phyloP scores from a whole-genome alignment of 1,139 yeast species.

The Petasospora fabianii region DNA sequence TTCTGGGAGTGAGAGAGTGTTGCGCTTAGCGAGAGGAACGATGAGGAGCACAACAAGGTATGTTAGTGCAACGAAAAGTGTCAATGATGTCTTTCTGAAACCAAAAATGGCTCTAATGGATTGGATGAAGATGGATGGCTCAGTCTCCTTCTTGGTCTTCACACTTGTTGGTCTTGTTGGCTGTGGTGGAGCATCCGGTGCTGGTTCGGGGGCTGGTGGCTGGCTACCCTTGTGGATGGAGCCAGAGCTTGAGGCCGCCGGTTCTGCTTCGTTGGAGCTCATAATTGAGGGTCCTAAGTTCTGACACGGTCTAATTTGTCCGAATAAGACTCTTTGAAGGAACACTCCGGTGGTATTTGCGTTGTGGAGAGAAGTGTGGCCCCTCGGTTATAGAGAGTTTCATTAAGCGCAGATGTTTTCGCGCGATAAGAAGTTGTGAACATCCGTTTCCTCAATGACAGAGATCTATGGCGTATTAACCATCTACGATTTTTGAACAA shows the following conservation, averaged over 20 bases:
- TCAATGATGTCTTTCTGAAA: conserved; percentile 57
- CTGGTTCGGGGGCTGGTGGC: conserved; percentile 1
- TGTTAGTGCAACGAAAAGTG: conserved; percentile 45
- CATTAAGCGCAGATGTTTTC: background rate
- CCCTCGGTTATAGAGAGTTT: background rate
- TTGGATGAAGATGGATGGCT: conserved; percentile 15
- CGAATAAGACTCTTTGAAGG: too few species aligned
- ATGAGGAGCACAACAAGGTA: conserved; percentile 35
- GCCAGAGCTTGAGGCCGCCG: conserved; percentile 8
- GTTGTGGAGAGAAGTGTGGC: too few species aligned
- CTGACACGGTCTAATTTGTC: too few species aligned
- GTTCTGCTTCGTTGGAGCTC: background rate
- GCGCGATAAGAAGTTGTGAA: background rate
- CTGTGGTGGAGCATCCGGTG: background rate
- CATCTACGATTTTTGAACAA: too few species aligned
- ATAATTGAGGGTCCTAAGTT: too few species aligned
- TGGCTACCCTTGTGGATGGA: conserved; percentile 10
- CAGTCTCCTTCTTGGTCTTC: background rate
- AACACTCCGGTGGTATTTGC: too few species aligned
- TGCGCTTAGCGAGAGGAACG: conserved; percentile 31
- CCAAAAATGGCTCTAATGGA: conserved; percentile 37
- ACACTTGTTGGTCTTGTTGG: conserved; percentile 1
- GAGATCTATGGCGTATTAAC: too few species aligned
- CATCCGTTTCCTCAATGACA: too few species aligned
- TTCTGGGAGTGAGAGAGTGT: conserved; percentile 41